Base-by-base conservation (phyloP, 129 eudicot genomes). In the carrot (Daucus carota) region DNA sequence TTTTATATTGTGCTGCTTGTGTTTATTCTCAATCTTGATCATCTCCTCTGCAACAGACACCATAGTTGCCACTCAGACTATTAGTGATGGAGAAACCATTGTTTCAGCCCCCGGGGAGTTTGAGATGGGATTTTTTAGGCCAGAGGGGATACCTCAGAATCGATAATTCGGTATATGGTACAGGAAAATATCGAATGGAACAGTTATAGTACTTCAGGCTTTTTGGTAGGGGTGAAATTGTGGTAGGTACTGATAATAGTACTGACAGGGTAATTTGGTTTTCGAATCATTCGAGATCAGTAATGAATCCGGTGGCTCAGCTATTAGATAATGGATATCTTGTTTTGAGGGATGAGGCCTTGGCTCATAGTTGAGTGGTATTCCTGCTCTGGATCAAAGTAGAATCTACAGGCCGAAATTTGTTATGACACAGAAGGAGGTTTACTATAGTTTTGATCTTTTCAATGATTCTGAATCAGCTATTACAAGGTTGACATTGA, bases 261-360 rank as follows among this genome's bases (percentile, higher is more conserved):
- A 36, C 45, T 6, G 15, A 50, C 14, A 62, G 5, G 8, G 46
- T 65, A 10, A 44, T 79, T 31, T 83, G 83, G 86, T 62, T 78
- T 1, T 78, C 82, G 5, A 81, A 34, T 82, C 71, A 70, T 7
- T 78, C 82, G 17, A 81, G n/a, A n/a, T 34, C 57, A 5, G 8
- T 44, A 20, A 69, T 11, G 22, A 63, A 26, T 59, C 63, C 63
- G 3, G 40, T 67, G 59, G 77, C 78, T n/a, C 71, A 47, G 77
- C 78, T 81, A n/a, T 60, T 71, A 12, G 81, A 81, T 81, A 32
- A 34, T 3, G 69, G 75, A 70, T 69, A 77, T 77, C 75, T 77
- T 33, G 75, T 77, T 43, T 47, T 69, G 24, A 70, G 80, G 28
- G 42, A 67, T 54, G 38, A 36, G 12, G 72, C 44, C 9, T 16